Conservation (phyloP, 1,139 yeast genomes). For the Kluyveromyces sp. region DNA sequence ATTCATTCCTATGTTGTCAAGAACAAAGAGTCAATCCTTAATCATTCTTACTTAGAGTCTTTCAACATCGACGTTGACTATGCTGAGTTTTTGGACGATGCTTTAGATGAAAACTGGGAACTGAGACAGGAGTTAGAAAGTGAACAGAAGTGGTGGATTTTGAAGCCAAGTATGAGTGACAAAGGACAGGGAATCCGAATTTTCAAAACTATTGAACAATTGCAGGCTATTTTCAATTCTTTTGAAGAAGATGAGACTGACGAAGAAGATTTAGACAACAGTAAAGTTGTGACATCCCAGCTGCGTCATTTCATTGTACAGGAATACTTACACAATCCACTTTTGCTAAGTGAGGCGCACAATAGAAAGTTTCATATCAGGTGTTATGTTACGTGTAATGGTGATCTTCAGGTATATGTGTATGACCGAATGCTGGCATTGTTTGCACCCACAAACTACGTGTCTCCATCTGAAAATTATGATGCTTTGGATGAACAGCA, state of each 20-base stretch:
- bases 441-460: constrained; percentile 58
- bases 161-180: constrained; percentile 96
- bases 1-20: constrained; percentile 67
- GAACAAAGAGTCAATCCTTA: constrained; percentile 59
- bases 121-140: constrained; percentile 66
- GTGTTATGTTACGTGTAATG: constrained; percentile 72
- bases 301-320: constrained; percentile 87
- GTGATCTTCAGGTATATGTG: constrained; percentile 70
- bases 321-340: constrained; percentile 61
- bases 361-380: constrained; percentile 82
- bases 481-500: constrained; percentile 31
- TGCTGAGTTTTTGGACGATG: constrained; percentile 91
- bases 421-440: constrained; percentile 72
- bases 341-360: constrained; percentile 54
- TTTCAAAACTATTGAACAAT: constrained; percentile 67
- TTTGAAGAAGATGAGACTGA: constrained; percentile 64
- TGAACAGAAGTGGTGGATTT: constrained; percentile 68
- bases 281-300: constrained; percentile 70
- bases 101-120: constrained; percentile 87
- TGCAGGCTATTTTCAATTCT: constrained; percentile 75
- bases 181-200: constrained; percentile 92
- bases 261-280: constrained; percentile 39
- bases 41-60: constrained; percentile 61
- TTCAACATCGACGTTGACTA: constrained; percentile 85
- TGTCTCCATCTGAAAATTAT: constrained; percentile 32